A percentile compares a stretch with the other conserved stretches of the same genome.
Conservation (phyloP, 768 basidiomycete genomes). For the Mycena amicta region DNA sequence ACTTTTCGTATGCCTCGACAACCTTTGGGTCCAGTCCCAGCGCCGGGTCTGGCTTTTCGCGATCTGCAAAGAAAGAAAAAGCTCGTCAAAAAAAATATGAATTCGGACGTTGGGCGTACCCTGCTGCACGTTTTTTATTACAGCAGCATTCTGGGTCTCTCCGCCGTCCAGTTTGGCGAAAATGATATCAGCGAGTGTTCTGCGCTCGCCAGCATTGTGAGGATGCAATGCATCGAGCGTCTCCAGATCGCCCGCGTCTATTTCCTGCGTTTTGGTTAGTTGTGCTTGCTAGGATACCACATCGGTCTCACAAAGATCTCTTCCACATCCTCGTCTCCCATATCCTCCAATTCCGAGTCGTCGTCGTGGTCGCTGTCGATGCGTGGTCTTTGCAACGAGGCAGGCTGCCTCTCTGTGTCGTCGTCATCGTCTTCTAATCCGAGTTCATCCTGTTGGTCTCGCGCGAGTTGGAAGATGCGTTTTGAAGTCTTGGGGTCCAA, state of each 20-base stretch:
- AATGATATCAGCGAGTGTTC: conserved; percentile 95
- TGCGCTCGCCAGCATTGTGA: conserved; percentile 70
- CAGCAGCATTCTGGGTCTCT: conserved; percentile 53
- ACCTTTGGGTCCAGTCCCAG: conserved; percentile 90
- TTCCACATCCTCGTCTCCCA: conserved; percentile 56
- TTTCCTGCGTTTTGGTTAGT: too few species aligned
- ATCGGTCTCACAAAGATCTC: conserved; percentile 56
- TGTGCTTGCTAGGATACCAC: too few species aligned
- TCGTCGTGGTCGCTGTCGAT: conserved; percentile 64
- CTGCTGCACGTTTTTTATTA: conserved; percentile 64
- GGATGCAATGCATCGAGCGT: conserved; percentile 83
- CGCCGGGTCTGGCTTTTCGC: conserved; percentile 72
- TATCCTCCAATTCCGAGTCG: conserved; percentile 46
- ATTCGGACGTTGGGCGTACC: conserved; percentile 35
- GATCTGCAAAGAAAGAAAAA: conserved; percentile 42
- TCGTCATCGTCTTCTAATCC: conserved; percentile 63
- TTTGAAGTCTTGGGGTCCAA: conserved; percentile 82
- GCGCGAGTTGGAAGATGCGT: conserved; percentile 89
- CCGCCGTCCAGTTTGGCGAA: conserved; percentile 85
- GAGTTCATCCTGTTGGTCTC: conserved; percentile 90
- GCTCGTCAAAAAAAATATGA: neutral
- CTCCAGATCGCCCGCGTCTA: conserved; percentile 88
- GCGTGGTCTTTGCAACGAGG: conserved; percentile 37
- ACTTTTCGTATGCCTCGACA: conserved; percentile 93
- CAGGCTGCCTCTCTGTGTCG: conserved; percentile 37